These are phyloP conservation scores for Sclerotinia minor DNA, from an alignment of 2,329 filamentous ascomycete species.

Conservation along the genomic window DNA sequence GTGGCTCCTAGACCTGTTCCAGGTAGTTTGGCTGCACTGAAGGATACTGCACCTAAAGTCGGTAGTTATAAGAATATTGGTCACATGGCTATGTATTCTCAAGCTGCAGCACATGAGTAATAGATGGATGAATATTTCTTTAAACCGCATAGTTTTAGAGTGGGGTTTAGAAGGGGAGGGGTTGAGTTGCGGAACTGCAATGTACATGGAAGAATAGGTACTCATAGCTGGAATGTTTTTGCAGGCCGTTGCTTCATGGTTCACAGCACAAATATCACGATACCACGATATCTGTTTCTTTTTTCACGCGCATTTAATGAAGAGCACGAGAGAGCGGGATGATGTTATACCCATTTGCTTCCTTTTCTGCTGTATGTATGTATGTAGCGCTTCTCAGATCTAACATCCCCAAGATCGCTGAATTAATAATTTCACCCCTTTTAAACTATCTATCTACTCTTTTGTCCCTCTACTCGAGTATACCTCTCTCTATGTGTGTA, in stretches of 20 bases:
- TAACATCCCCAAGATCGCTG: too few relatives aligned
- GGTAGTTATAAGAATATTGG: conserved; percentile 31
- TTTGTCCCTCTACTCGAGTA: too few relatives aligned
- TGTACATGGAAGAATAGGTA: background rate
- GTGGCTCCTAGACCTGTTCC: background rate
- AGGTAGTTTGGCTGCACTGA: conserved; percentile 28
- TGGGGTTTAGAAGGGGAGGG: too few relatives aligned
- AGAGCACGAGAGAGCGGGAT: too few relatives aligned
- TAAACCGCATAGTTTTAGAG: background rate
- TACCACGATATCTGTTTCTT: background rate
- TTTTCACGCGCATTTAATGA: too few relatives aligned
- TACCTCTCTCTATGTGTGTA: too few relatives aligned
- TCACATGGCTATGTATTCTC: conserved; percentile 27
- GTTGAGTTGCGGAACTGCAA: background rate
- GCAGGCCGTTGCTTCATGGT: background rate
- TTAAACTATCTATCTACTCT: too few relatives aligned
- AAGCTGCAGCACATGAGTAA: background rate
- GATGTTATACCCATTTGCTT: conserved; percentile 11
- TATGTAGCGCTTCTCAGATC: too few relatives aligned
- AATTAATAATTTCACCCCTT: too few relatives aligned
- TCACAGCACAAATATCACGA: background rate
- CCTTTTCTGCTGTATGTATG: background rate
- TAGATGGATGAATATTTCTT: background rate
- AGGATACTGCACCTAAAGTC: conserved; percentile 29
- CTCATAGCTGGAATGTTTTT: background rate